Conservation (phyloP, 2,329 filamentous ascomycete genomes). For the Dactylellina cionopaga region DNA sequence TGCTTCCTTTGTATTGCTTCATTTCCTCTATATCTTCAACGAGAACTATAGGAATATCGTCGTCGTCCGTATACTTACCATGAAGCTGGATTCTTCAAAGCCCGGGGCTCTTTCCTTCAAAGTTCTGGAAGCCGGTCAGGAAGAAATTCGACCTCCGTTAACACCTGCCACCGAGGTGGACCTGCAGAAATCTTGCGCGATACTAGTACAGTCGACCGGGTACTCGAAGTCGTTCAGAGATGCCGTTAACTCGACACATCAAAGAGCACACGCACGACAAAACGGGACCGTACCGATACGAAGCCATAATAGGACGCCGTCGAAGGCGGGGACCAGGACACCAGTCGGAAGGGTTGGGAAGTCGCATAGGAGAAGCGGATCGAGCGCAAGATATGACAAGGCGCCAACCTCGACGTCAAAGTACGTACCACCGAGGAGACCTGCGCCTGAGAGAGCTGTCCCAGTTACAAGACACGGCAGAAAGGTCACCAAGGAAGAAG, state of each 20-base stretch:
- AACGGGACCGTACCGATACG: conserved; percentile 15
- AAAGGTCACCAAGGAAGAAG: conserved; percentile 1
- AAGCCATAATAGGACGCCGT: conserved; percentile 16
- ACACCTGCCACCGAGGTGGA: conserved; percentile 49
- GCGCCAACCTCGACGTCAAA: conserved; percentile 22
- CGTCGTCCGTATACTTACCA: conserved; percentile 25
- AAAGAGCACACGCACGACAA: conserved; percentile 5
- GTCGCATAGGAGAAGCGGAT: conserved; percentile 12
- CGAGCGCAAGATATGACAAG: conserved; percentile 34
- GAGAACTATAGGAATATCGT: conserved; percentile 1
- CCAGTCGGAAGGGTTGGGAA: conserved; percentile 38
- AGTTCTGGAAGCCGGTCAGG: conserved; percentile 16
- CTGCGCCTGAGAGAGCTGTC: conserved; percentile 33
- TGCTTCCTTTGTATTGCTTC: not conserved
- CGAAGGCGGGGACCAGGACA: conserved; percentile 27
- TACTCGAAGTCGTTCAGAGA: conserved; percentile 36
- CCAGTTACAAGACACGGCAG: conserved; percentile 2
- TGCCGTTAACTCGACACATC: conserved; percentile 5
- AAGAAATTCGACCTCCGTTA: conserved; percentile 39
- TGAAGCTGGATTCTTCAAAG: conserved; percentile 42
- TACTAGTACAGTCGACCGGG: conserved; percentile 34
- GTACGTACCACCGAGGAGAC: conserved; percentile 41
- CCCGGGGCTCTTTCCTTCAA: conserved; percentile 46
- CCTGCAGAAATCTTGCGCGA: conserved; percentile 47
- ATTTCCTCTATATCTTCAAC: not conserved